Evolutionary conservation across 2,329 filamentous ascomycete species (phyloP).

Genomic region (Penicillium sp.): DNA sequence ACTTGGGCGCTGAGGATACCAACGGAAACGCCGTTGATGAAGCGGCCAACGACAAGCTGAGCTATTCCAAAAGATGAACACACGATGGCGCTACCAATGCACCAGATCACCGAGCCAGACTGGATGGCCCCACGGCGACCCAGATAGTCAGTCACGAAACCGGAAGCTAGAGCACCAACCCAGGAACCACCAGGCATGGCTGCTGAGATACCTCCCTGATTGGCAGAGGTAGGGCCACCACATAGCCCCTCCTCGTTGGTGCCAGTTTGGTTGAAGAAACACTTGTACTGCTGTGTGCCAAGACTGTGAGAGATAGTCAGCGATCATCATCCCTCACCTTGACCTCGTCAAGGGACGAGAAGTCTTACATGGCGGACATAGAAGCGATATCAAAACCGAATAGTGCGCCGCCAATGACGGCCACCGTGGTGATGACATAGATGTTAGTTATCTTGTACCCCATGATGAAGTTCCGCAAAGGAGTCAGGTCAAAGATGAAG

Average conservation of each 20-base stretch:
- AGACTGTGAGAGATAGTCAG: conserved; percentile 39
- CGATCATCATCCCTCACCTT: not conserved
- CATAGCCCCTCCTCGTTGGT: conserved; percentile 30
- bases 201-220: conserved; percentile 70
- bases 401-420: conserved; percentile 64
- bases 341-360: too few species aligned
- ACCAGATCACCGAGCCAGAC: conserved; percentile 53
- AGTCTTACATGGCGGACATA: conserved; percentile 60
- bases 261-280: conserved; percentile 64
- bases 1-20: conserved; percentile 73
- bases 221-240: conserved; percentile 49
- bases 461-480: conserved; percentile 26
- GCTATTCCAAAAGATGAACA: conserved; percentile 63
- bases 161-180: conserved; percentile 58
- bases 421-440: conserved; percentile 59
- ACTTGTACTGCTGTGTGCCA: conserved; percentile 66
- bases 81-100: conserved; percentile 60
- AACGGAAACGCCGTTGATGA: conserved; percentile 70
- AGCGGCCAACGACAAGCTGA: conserved; percentile 70
- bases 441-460: conserved; percentile 53
- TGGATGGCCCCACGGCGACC: conserved; percentile 57
- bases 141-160: conserved; percentile 56
- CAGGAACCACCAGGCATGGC: conserved; percentile 73
- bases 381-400: conserved; percentile 79
- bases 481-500: not conserved